Evolutionary conservation across 257 asterid genomes (phyloP), one percentile per base, ranked within the genome.

Genomic region (Fraxinus cuspidata): DNA sequence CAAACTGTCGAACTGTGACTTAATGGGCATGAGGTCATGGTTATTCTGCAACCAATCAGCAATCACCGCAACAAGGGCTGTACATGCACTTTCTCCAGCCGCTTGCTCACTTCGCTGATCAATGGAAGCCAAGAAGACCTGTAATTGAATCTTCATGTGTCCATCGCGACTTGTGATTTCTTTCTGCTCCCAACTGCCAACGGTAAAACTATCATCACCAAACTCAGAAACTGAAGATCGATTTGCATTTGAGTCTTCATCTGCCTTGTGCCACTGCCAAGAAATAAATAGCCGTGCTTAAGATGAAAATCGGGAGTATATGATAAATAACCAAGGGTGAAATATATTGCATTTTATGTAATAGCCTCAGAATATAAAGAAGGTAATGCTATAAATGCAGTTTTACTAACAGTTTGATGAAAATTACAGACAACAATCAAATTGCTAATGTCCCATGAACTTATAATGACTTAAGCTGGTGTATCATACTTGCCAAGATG

Each of bases 71-170:
- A 93, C 99, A 18, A 95, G 98, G 53, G 93, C 92, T 7, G 99
- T 95, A 77, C 99, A 95, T 21, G 99, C 99, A 64, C 99, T 90
- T 82, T 89, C 99, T 34, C 99, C 98, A 0, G 98, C 96, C 6
- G 98, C 99, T 72, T 79, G 90, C 82, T 93, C 99, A n/a, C 96
- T 95, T 77, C 98, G 86, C 73, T 95, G 99, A 71, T 95, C 99
- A 44, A 95, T 95, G 74, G 99, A 93, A 72, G 99, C 99, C 73
- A 93, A 90, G 84, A 95, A 95, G 64, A 92, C 96, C 35, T 88
- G 85, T 1, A 96, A 86, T 67, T 85, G 87, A 72, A 95, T 90
- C 84, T 86, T 93, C 94, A 91, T 78, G 28, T 81, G 86, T 73
- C 97, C 97, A 72, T 95, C 99, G 0, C 99, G 86, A 84, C 98